Percentiles rank a stretch among this genome's conserved stretches.
These are phyloP conservation scores for Kokia cookei DNA, from an alignment of 441 rosid genomes.

Conservation along the genomic window DNA sequence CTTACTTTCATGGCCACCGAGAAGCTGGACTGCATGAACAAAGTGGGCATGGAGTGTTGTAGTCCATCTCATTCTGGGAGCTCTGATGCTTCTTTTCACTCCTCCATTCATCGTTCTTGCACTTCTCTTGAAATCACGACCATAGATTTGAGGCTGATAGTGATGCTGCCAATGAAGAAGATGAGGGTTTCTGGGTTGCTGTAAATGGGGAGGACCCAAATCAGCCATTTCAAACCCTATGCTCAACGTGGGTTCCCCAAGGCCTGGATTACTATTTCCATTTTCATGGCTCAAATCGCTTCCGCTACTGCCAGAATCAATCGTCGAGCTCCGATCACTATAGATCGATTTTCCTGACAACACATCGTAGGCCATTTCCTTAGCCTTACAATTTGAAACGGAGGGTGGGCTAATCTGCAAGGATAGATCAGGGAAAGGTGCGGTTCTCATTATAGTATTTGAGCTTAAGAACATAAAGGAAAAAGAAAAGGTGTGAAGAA, in stretches of 20 bases:
- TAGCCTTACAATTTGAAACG: constrained; percentile 16
- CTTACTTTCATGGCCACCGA: constrained; percentile 96
- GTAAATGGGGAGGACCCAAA: constrained; percentile 18
- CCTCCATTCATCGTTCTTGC: constrained; percentile 39
- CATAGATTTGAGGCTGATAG: constrained; percentile 55
- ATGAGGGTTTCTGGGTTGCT: constrained; percentile 19
- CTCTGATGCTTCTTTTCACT: constrained; percentile 64
- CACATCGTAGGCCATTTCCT: constrained; percentile 16
- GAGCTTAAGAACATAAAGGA: constrained; percentile 27
- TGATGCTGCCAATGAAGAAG: constrained; percentile 33
- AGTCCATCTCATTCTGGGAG: constrained; percentile 99
- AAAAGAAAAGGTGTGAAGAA: constrained; percentile 13
- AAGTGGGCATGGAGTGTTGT: constrained; percentile 91
- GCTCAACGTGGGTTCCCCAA: constrained; percentile 43
- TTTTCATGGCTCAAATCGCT: constrained; percentile 82
- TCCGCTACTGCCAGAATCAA: constrained; percentile 66
- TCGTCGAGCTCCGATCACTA: constrained; percentile 50
- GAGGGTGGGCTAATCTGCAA: constrained; percentile 85
- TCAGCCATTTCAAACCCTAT: constrained; percentile 54
- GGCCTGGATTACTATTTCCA: constrained; percentile 18
- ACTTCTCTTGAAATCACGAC: constrained; percentile 73
- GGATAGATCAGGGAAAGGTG: constrained; percentile 69
- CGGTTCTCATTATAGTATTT: constrained; percentile 25
- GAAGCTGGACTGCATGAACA: constrained; percentile 95
- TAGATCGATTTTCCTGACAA: constrained; percentile 22